Base-by-base conservation (phyloP, 495 filamentous ascomycete species). In the Coniosporium apollinis region DNA sequence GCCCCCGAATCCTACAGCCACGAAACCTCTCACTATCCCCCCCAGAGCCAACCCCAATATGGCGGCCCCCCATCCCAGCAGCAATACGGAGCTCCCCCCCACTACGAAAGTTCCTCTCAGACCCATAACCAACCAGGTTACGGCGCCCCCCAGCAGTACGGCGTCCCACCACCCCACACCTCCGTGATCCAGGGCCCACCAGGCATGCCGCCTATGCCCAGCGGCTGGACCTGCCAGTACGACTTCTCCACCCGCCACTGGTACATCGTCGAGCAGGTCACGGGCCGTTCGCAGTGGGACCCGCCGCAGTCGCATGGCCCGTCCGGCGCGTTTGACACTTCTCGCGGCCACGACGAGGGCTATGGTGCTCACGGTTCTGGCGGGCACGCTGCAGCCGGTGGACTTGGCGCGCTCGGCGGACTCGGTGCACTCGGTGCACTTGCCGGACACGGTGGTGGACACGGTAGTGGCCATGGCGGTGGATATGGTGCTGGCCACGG, bases 251-350 rank as follows among this genome's bases (percentile, higher is more conserved):
- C 38, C 36, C 46, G 50, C 21, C 38, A 39, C 1, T 47, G 42
- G 38, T 52, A 38, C 39, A 49, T 47, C 41, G 39, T 47, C 13
- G 47, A 52, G 38, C 41, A 44, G 33, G 36, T 41, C 8, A 50
- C 47, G 4, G 49, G 49, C 8, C 44, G 49, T 34, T 46, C 38
- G n/a, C 46, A 50, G 16, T 50, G 49, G 49, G 49, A 50, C 21
- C 41, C 39, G 3, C 49, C 47, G 2, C 22, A 19, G 24, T 26
- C 13, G 24, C 13, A 26, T 10, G 8, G 15, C n/a, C 5, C 28
- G 14, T 41, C 37, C 19, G 10, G 34, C 3, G 31, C 26, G 4
- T 33, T 36, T 20, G 39, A 39, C 16, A 36, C 39, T 4, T 42
- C 38, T 19, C 30, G 34, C 11, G 33, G 36, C 30, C 47, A 45